Conservation (phyloP, 2,329 filamentous ascomycete genomes). For the Chaetomiaceae sp. region DNA sequence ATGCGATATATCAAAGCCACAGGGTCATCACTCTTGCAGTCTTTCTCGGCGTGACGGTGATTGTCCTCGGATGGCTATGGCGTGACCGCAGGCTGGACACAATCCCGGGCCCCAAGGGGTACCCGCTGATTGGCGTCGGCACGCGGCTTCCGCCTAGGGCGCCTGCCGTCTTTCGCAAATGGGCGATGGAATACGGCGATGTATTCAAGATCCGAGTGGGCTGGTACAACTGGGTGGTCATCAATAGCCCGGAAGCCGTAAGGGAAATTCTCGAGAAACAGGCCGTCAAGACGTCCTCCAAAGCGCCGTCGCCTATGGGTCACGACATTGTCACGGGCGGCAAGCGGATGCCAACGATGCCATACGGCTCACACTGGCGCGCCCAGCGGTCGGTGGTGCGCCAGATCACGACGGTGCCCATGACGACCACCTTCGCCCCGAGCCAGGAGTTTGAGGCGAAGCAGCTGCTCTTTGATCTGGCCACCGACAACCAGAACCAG, state of each 20-base stretch:
- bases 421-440: constrained; percentile 38
- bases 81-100: not conserved
- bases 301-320: constrained; percentile 36
- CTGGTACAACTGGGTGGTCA: constrained; percentile 42
- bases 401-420: constrained; percentile 34
- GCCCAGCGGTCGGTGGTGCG: constrained; percentile 37
- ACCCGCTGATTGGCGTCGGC: not conserved
- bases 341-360: constrained; percentile 38
- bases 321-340: constrained; percentile 38
- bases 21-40: too few relatives aligned
- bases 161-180: constrained; percentile 20
- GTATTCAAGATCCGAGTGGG: constrained; percentile 41
- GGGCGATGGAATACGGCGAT: constrained; percentile 42
- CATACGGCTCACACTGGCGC: constrained; percentile 40
- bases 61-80: not conserved
- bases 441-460: constrained; percentile 44
- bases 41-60: too few relatives aligned
- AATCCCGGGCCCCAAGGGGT: not conserved
- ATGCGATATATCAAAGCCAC: too few relatives aligned
- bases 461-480: constrained; percentile 40
- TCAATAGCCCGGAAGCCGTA: constrained; percentile 41
- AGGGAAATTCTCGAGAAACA: constrained; percentile 42
- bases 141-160: not conserved
- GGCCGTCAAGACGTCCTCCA: constrained; percentile 31
- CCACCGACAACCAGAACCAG: constrained; percentile 32